Evolutionary conservation across 495 filamentous ascomycete genomes (phyloP), one percentile per base, ranked within the genome.

Genomic region (Amphirosellinia nigrospora): DNA sequence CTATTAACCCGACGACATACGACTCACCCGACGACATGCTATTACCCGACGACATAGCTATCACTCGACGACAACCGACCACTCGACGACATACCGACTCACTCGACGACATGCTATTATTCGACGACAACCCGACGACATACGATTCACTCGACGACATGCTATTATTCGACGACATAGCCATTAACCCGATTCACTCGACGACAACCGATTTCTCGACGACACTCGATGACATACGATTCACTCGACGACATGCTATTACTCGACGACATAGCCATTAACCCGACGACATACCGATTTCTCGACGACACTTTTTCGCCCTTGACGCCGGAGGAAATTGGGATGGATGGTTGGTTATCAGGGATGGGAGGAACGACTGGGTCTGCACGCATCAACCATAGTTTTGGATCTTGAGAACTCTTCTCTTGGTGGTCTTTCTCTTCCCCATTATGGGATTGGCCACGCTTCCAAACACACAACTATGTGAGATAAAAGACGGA

Each of bases 31-130:
- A n/a, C n/a, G n/a, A n/a, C n/a, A n/a, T n/a, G n/a, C n/a, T n/a
- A n/a, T n/a, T n/a, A n/a, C n/a, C n/a, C n/a, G n/a, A n/a, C n/a
- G n/a, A n/a, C n/a, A n/a, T n/a, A n/a, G n/a, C n/a, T n/a, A n/a
- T n/a, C n/a, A n/a, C n/a, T n/a, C n/a, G n/a, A n/a, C n/a, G n/a
- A n/a, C n/a, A n/a, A n/a, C n/a, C n/a, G n/a, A n/a, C n/a, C n/a
- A n/a, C n/a, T n/a, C n/a, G n/a, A n/a, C n/a, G n/a, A n/a, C n/a
- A n/a, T n/a, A n/a, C n/a, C n/a, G n/a, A n/a, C n/a, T n/a, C n/a
- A n/a, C n/a, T n/a, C 46, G 48, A 52, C 48, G 48, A 26, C 48
- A 52, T 4, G 48, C 48, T 21, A 52, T 52, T 52, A 52, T 23
- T 52, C 48, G 48, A 13, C 1, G 48, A 52, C 48, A 23, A n/a